Base-by-base conservation (phyloP, 495 filamentous ascomycete genomes). In the Neurospora sp. region DNA sequence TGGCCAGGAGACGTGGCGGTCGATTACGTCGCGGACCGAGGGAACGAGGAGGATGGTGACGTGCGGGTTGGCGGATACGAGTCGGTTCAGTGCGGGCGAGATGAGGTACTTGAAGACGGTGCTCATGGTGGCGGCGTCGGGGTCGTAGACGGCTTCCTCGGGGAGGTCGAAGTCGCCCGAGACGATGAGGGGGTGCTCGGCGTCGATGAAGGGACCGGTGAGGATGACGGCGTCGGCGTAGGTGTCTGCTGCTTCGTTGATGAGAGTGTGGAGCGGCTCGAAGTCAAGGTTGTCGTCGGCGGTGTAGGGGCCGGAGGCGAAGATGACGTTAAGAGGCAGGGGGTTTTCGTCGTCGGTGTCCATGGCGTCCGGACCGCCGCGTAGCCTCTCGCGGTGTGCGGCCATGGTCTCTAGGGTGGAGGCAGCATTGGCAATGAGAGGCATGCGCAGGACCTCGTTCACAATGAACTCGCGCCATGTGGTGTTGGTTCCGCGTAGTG, bases 131-230 rank as follows among this genome's bases (percentile, higher is more conserved):
- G 89, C 90, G 3, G 88, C 89, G 78, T 95, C 93, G 0, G 91
- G 89, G 47, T 94, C 89, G 69, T 89, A 81, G 16, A 76, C 68
- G n/a, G 89, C 82, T 71, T 90, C 87, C 4, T 93, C 88, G 5
- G 93, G 94, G 35, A 97, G 87, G 76, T 97, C 94, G 76, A 97
- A 97, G 77, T 97, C 94, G 27, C 96, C 96, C 2, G 90, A 87
- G 71, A 91, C 90, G 69, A 99, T 86, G n/a, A 96, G 83, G 4
- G 96, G 95, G 77, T 99, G 96, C 73, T 96, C 94, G 59, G 89
- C 84, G 78, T 98, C 96, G 71, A 99, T 85, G 79, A 98, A 97
- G 3, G 96, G 96, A 0, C 96, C 96, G 61, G 88, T 82, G 35
- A 99, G 85, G 18, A 98, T 86, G 39, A 98, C 80, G n/a, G 88